These are phyloP conservation scores for Chromera velia DNA, from an alignment of 73 alveolate species.

Conservation along the genomic window DNA sequence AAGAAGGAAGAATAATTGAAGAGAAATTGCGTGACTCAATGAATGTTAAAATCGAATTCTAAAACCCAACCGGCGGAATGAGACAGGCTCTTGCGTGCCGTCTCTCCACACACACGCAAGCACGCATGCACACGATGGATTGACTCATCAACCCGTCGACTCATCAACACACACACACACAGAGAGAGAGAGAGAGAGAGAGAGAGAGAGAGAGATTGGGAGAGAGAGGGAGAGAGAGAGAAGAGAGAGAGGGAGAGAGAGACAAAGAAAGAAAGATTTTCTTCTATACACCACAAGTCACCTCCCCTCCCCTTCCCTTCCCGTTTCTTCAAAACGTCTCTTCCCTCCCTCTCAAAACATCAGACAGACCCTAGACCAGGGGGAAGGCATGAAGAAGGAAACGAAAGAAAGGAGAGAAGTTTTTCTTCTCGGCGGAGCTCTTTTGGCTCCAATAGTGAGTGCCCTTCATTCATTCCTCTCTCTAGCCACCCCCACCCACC, in stretches of 20 bases:
- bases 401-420: too few relatives aligned
- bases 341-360: too few relatives aligned
- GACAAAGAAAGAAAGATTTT: background rate
- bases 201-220: background rate
- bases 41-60: too few relatives aligned
- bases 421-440: too few relatives aligned
- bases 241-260: background rate
- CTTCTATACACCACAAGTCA: background rate
- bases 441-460: too few relatives aligned
- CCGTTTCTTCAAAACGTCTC: too few relatives aligned
- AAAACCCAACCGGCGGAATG: background rate
- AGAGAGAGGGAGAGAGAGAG: background rate
- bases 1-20: background rate
- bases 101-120: background rate
- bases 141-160: background rate
- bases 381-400: too few relatives aligned
- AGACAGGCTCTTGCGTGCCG: background rate
- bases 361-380: too few relatives aligned
- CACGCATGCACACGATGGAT: background rate
- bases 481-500: too few relatives aligned
- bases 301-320: background rate
- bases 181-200: background rate
- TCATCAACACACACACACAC: background rate
- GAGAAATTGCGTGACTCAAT: too few relatives aligned
- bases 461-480: too few relatives aligned